A percentile compares a stretch with the other conserved stretches of the same genome.
Conservation (phyloP, 2,329 filamentous ascomycete genomes). For the Sarocladium strictum region DNA sequence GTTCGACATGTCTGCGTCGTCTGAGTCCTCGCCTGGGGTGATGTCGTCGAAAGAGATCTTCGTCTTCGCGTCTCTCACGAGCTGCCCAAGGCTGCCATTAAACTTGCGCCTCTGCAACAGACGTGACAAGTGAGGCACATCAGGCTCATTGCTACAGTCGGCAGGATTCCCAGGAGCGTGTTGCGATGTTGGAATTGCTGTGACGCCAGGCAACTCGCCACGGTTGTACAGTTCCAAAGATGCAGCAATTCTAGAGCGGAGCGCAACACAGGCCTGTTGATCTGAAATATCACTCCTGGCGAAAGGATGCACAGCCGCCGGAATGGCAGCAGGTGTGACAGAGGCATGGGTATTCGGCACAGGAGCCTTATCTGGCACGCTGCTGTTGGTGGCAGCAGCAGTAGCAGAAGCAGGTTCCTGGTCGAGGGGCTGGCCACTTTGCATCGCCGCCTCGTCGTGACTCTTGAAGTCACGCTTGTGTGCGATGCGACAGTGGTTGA, state of each 20-base stretch:
- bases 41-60: constrained; percentile 44
- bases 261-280: constrained; percentile 43
- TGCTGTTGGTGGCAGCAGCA: constrained; percentile 17
- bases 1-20: constrained; percentile 22
- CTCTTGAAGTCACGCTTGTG: constrained; percentile 92
- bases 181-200: constrained; percentile 32
- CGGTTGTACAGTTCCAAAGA: constrained; percentile 47
- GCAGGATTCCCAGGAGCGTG: constrained; percentile 5
- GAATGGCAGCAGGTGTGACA: not conserved
- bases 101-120: constrained; percentile 58
- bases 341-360: not conserved
- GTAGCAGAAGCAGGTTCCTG: constrained; percentile 16
- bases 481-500: constrained; percentile 96
- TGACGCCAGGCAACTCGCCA: constrained; percentile 44
- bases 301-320: constrained; percentile 26
- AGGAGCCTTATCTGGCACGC: constrained; percentile 15
- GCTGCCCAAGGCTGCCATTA: constrained; percentile 50
- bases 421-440: constrained; percentile 79
- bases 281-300: constrained; percentile 42
- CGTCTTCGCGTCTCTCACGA: constrained; percentile 54
- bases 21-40: constrained; percentile 48
- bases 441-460: constrained; percentile 86
- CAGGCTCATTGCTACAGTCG: constrained; percentile 36
- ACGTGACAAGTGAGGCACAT: constrained; percentile 62
- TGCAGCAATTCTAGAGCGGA: constrained; percentile 47